phyloP scores from a whole-genome alignment of 176 grass and related monocot genomes.

The Oryza coarctata region DNA sequence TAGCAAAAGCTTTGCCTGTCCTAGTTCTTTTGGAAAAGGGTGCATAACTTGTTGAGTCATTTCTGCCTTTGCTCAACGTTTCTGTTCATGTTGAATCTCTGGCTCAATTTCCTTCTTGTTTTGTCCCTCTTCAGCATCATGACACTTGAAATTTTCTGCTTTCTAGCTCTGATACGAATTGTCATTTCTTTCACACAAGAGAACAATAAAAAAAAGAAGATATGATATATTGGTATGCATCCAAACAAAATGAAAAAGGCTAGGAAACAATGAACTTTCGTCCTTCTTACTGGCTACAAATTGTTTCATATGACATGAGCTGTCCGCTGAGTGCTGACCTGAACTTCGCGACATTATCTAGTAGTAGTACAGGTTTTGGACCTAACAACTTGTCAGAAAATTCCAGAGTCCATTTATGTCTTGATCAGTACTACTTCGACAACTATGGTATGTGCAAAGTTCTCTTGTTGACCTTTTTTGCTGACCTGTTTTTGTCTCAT shows the following conservation, averaged over 20 bases:
- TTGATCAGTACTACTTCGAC: neutral
- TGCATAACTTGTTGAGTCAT: neutral
- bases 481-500: slow-evolving; percentile 7
- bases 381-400: slow-evolving; percentile 2
- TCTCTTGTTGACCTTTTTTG: neutral
- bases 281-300: neutral
- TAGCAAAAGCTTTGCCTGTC: neutral
- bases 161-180: neutral
- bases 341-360: neutral
- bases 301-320: neutral
- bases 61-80: neutral
- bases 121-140: neutral
- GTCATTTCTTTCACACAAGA: neutral
- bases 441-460: neutral
- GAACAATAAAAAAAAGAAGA: neutral
- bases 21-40: neutral
- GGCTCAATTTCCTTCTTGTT: neutral
- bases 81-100: neutral
- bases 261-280: neutral
- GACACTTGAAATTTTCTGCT: neutral
- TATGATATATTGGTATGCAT: neutral
- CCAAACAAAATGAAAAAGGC: neutral
- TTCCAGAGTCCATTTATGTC: slow-evolving; percentile 8
- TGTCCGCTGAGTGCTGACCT: neutral
- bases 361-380: neutral